phyloP scores from a whole-genome alignment of 2,329 filamentous ascomycete species.

The Emydomyces testavorans region DNA sequence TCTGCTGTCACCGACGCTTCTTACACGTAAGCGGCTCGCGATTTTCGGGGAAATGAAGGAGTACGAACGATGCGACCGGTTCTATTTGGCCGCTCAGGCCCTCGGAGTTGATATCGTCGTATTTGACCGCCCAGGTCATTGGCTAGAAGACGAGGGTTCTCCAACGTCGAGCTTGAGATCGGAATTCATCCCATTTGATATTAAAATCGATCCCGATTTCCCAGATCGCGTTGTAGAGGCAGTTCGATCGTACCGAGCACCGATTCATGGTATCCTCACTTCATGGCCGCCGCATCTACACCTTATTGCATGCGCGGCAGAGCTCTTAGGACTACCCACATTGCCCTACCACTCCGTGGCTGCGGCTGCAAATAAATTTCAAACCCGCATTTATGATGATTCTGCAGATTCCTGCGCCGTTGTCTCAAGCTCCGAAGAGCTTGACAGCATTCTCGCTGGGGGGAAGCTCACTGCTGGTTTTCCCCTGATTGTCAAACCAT shows the following conservation, averaged over 20 bases:
- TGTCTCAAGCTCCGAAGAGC: neutral
- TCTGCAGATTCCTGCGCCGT: neutral
- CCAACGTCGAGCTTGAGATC: slow-evolving; percentile 20
- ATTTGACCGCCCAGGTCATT: slow-evolving; percentile 31
- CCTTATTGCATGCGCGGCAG: slow-evolving; percentile 24
- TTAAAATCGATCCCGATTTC: neutral
- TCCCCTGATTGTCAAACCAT: slow-evolving; percentile 32
- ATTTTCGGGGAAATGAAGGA: too few species aligned
- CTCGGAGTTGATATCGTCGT: slow-evolving; percentile 31
- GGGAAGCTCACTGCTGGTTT: slow-evolving; percentile 13
- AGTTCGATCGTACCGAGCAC: neutral
- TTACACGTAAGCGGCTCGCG: too few species aligned
- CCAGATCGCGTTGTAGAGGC: neutral
- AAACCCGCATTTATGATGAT: neutral
- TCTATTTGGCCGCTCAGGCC: slow-evolving; percentile 21
- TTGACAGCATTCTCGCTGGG: neutral
- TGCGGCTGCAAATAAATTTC: slow-evolving; percentile 3
- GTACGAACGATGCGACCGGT: too few species aligned
- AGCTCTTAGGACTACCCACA: slow-evolving; percentile 24
- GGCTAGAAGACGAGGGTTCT: slow-evolving; percentile 24
- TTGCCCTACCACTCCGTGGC: neutral
- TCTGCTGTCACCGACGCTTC: too few species aligned
- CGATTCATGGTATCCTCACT: slow-evolving; percentile 26
- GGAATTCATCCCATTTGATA: neutral
- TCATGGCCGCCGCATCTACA: slow-evolving; percentile 26